A percentile compares a stretch with the other conserved stretches of the same genome.
These are phyloP conservation scores for Cucurbita argyrosperma DNA, from an alignment of 306 rosid genomes.

Conservation along the genomic window DNA sequence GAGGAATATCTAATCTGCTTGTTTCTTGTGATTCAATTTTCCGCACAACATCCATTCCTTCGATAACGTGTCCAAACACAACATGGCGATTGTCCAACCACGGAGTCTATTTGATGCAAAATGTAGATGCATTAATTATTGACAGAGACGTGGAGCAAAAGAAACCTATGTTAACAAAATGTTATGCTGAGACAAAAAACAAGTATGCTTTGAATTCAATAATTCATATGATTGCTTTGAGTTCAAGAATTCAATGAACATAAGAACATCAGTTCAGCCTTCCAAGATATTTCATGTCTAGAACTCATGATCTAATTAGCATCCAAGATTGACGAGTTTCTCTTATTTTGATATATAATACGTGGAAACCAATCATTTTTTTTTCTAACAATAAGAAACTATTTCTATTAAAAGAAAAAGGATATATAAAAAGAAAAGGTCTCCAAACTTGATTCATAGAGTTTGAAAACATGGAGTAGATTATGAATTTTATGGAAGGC, in stretches of 20 bases:
- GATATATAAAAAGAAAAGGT: background rate
- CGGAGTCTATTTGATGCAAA: constrained; percentile 43
- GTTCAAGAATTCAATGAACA: background rate
- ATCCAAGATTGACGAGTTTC: background rate
- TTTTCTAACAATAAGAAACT: background rate
- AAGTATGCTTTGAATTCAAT: background rate
- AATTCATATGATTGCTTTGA: too few species aligned
- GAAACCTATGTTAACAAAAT: background rate
- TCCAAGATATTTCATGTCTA: background rate
- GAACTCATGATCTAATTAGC: background rate
- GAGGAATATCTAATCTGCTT: constrained; percentile 59
- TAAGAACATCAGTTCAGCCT: background rate
- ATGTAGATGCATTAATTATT: constrained; percentile 4
- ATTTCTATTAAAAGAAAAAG: background rate
- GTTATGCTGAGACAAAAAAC: background rate
- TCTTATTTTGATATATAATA: background rate
- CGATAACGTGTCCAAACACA: constrained; percentile 67
- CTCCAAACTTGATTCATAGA: background rate
- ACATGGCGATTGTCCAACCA: constrained; percentile 94
- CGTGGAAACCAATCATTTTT: background rate
- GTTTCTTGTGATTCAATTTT: constrained; percentile 71
- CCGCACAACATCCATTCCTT: constrained; percentile 60
- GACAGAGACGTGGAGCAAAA: constrained; percentile 5
- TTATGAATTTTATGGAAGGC: background rate
- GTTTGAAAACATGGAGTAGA: background rate